Base-by-base conservation (phyloP, 257 asterid species). In the Penstemon newberryi region DNA sequence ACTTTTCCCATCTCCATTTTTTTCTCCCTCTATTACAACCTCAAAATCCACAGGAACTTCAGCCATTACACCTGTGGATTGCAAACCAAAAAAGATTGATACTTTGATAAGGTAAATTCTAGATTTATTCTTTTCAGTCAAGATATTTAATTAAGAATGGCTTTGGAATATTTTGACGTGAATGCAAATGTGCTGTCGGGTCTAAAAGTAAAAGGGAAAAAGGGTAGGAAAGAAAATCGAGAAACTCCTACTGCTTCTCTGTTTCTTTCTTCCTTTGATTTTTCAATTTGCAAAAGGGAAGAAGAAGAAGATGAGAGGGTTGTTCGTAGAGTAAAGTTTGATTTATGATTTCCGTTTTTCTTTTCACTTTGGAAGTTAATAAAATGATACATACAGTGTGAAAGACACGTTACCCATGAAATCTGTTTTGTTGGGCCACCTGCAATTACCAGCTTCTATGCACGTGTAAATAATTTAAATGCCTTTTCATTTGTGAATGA, bases 1-100 rank as follows among this genome's bases (percentile, higher is more conserved):
- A 15, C 39, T 66, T 7, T 76, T 60, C 62, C 56, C 70, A 45
- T 56, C 73, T 52, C 73, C 78, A 47, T 64, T 73, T 65, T 63
- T 73, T 69, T 75, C 81, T 44, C 74, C 66, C 74, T 70, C 84
- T 60, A 73, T 79, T 72, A 78, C 80, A 69, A 76, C 78, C 71
- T 57, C 72, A 42, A 73, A 52, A 73, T 78, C 73, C 57, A 72
- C 62, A 15, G 83, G 79, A 66, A 74, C 76, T 64, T 70, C 79
- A n/a, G 70, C 76, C 82, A 81, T 81, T 56, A 45, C 70, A 66
- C 56, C 62, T 43, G 70, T 2, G 36, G 33, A 25, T 25, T 25
- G 33, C 33, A 15, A 8, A 8, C 37, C 40, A 37, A 12, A 51
- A 64, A 36, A 18, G 59, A 33, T 2, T 12, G 65, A 40, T 36